Evolutionary conservation across 2,329 filamentous ascomycete species (phyloP), one percentile per base, ranked within the genome.

Genomic region (Daldinia sp.): DNA sequence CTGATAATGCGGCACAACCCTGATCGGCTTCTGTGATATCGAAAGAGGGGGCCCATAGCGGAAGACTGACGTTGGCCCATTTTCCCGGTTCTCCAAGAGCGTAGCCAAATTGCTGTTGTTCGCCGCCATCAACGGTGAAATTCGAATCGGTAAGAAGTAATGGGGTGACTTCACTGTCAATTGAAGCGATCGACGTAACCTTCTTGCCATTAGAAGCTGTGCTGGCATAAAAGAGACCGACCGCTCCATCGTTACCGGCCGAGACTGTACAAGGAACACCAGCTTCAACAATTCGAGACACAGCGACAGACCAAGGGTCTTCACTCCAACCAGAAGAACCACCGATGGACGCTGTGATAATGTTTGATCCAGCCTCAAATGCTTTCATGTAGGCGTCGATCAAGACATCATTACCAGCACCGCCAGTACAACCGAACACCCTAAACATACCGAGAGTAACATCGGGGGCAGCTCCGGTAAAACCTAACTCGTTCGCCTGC

Each of bases 371-470:
- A n/a, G 82, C 85, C 70, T 89, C 82, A 66, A 82, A 87, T 0
- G 87, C 87, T 69, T 80, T 81, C 74, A 85, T 83, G 71, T 84
- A 88, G 1, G 86, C 85, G 7, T 81, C 80, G 41, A 88, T 85
- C 52, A 90, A 73, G 7, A 88, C 77, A 61, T 89, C 87, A 68
- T 84, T 83, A 11, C 75, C 72, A n/a, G 81, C 78, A 30, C 76
- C 72, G 32, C 83, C 85, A 0, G 70, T 60, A 71, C 85, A 88
- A 45, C 84, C 84, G 58, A 88, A 87, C 3, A 87, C 83, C 45
- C 82, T 81, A 76, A 84, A 89, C 45, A 81, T 79, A 43, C 84
- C 84, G 1, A 89, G 77, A 1, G 77, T 83, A 1, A 85, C 86
- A 37, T 80, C 70, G 0, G 84, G 82, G 0, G 85, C 86, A 8